Base-by-base conservation (phyloP, 1,284 basidiomycete genomes). In the Athelia psychrophila region DNA sequence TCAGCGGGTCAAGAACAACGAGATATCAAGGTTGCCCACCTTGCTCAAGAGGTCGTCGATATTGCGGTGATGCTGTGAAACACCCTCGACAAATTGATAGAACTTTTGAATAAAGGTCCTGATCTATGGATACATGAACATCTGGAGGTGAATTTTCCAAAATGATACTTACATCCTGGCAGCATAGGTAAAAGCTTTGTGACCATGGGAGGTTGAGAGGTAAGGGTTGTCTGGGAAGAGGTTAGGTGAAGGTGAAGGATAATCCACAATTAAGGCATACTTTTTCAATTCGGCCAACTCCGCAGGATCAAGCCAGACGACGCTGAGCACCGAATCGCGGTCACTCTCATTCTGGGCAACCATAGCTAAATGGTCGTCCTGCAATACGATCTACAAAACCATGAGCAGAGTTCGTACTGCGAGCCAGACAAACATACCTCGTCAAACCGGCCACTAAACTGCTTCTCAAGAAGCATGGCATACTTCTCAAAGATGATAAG, bases 51-150 rank as follows among this genome's bases (percentile, higher is more conserved):
- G 79, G 55, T 95, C 93, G 64, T 98, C 96, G 23, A 97, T 92
- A 64, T 96, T 93, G 36, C 91, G 80, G 64, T 94, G 91, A 56
- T 95, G 89, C 65, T 96, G 91, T 1, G 88, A 86, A 9, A 97
- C 91, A 2, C 95, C 96, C 59, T 98, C 96, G 0, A 95, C 87
- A 66, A 98, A 99, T 35, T 93, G 86, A 68, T 98, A 98, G 74
- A 98, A 99, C 62, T 95, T 93, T 60, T 96, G 91, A 24, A 98
- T 92, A 63, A 97, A 97, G 47, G 81, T 83, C 33, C 95, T 87
- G 54, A 99, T 94, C 85, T 92, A 62, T 42, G 25, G 27, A 32
- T 50, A 30, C 10, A 46, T 23, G 13, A 48, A 24, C 15, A 27
- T 44, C 25, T n/a, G 10, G 27, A 51, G 45, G 40, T 49, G 50